Conservation (phyloP, 2,329 filamentous ascomycete genomes). For the Xylariaceae sp. region DNA sequence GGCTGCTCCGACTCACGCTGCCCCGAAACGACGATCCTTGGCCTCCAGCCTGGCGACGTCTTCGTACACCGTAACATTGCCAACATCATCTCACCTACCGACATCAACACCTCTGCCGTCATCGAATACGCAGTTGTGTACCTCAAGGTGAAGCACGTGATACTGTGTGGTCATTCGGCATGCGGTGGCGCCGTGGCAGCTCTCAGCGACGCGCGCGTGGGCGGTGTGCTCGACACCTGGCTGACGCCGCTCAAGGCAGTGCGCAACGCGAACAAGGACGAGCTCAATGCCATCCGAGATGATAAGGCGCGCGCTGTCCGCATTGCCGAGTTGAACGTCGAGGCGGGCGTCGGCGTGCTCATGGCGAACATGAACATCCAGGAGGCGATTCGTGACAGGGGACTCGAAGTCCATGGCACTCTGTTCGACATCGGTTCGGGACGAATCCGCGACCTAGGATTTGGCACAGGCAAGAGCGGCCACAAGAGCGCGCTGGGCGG, state of each 20-base stretch:
- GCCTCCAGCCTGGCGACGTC: conserved; percentile 80
- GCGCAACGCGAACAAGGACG: conserved; percentile 55
- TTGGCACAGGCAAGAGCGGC: conserved; percentile 46
- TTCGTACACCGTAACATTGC: conserved; percentile 93
- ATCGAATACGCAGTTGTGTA: conserved; percentile 80
- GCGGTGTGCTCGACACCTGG: conserved; percentile 63
- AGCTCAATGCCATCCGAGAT: conserved; percentile 62
- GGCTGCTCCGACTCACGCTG: conserved; percentile 87
- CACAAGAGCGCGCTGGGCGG: conserved; percentile 8
- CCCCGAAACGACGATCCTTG: conserved; percentile 82
- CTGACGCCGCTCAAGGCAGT: conserved; percentile 58
- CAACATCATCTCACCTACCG: conserved; percentile 77
- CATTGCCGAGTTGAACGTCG: conserved; percentile 80
- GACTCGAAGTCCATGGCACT: conserved; percentile 77
- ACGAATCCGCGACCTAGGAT: conserved; percentile 55
- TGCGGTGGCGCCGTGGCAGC: conserved; percentile 73
- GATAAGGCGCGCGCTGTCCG: conserved; percentile 61
- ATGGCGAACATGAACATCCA: conserved; percentile 73
- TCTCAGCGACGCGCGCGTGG: conserved; percentile 53
- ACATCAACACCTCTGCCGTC: conserved; percentile 77
- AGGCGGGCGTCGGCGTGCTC: conserved; percentile 69
- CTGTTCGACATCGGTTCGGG: conserved; percentile 70
- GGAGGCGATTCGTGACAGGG: conserved; percentile 73
- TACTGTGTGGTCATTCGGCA: conserved; percentile 72
- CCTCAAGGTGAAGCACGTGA: conserved; percentile 73